Evolutionary conservation across 192 early-diverging fungal species (phyloP).

Genomic region (Chytriomyces confervae): DNA sequence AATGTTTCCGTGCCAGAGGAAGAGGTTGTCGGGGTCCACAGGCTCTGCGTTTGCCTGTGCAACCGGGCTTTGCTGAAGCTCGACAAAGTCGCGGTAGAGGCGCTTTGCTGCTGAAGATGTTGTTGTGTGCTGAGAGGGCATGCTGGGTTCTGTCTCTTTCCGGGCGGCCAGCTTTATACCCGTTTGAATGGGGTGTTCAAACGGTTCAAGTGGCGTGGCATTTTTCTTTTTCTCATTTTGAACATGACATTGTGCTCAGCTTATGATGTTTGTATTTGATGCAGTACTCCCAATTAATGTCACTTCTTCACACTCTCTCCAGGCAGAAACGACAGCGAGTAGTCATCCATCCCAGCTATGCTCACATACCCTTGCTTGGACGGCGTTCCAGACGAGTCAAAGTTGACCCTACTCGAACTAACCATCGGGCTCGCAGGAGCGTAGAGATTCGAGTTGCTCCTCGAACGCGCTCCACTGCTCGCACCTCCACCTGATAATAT

Average conservation of each 20-base stretch:
- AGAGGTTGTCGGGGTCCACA: neutral
- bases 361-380: neutral
- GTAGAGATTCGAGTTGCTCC: neutral
- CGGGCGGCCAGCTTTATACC: too few relatives aligned
- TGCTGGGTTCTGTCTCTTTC: too few relatives aligned
- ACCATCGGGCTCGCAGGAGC: neutral
- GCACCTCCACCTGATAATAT: neutral
- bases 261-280: too few relatives aligned
- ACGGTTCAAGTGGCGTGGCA: too few relatives aligned
- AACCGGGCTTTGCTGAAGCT: constrained; percentile 10
- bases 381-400: neutral
- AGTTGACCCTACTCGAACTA: neutral
- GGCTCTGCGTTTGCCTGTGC: constrained; percentile 13
- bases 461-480: neutral
- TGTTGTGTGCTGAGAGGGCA: too few relatives aligned
- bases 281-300: neutral
- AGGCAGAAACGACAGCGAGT: neutral
- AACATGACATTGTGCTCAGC: too few relatives aligned
- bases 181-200: too few relatives aligned
- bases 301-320: neutral
- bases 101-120: neutral
- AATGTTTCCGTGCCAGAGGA: constrained; percentile 26
- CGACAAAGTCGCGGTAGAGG: constrained; percentile 18
- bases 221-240: too few relatives aligned
- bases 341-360: neutral